Evolutionary conservation across 805 yeast species (phyloP).

Genomic region (Saccharomycopsis sp.): DNA sequence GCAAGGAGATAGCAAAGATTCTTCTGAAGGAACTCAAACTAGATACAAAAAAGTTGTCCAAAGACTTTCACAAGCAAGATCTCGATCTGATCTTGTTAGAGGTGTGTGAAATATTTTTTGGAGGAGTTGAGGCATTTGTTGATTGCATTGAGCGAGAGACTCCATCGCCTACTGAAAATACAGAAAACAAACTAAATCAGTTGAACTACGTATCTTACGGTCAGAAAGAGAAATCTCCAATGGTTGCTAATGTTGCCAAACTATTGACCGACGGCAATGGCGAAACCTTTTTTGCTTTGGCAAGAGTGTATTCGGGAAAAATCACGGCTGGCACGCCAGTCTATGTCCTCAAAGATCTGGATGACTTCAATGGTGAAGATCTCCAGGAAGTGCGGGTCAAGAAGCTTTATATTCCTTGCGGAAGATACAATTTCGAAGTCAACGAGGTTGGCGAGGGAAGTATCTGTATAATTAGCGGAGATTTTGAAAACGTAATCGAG

Average conservation of each 20-base stretch:
- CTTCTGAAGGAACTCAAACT: constrained; percentile 46
- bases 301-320: constrained; percentile 57
- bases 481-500: constrained; percentile 43
- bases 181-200: constrained; percentile 24
- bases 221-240: constrained; percentile 31
- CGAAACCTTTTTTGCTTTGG: constrained; percentile 46
- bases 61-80: constrained; percentile 42
- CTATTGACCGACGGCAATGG: constrained; percentile 51
- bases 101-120: constrained; percentile 51
- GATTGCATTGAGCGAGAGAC: constrained; percentile 32
- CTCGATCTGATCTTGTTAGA: constrained; percentile 50
- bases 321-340: constrained; percentile 42
- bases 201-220: constrained; percentile 21
- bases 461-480: constrained; percentile 60
- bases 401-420: constrained; percentile 52
- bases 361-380: constrained; percentile 48
- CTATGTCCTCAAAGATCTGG: constrained; percentile 48
- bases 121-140: constrained; percentile 43
- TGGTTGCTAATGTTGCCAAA: constrained; percentile 52
- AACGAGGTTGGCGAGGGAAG: constrained; percentile 54
- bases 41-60: constrained; percentile 27
- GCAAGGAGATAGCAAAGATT: constrained; percentile 35
- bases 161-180: constrained; percentile 35
- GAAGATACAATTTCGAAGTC: constrained; percentile 58
- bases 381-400: constrained; percentile 32